Evolutionary conservation across 176 grass and related monocot genomes (phyloP).

Genomic region (Melocanna baccifera): DNA sequence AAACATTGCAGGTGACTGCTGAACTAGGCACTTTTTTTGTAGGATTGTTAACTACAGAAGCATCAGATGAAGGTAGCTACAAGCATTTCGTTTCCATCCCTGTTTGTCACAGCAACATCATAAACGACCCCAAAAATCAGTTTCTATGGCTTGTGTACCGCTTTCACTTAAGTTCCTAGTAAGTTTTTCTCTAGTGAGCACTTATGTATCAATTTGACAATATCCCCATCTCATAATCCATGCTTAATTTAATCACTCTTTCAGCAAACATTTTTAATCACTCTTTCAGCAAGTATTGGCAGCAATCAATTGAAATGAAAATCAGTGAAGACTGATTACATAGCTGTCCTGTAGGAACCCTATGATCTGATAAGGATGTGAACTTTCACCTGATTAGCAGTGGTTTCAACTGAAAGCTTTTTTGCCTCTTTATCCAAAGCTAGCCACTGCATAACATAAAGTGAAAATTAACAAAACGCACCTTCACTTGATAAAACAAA

Average conservation of each 20-base stretch:
- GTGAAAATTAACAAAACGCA: conserved; percentile 5
- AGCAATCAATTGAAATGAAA: background rate
- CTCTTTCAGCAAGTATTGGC: background rate
- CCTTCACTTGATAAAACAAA: conserved; percentile 1
- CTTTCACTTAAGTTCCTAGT: background rate
- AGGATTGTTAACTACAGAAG: background rate
- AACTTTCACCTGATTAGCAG: conserved; percentile 84
- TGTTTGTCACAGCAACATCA: background rate
- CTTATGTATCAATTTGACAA: background rate
- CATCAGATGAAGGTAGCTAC: background rate
- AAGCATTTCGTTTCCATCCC: background rate
- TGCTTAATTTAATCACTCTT: conserved; percentile 16
- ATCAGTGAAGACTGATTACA: background rate
- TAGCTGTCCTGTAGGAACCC: background rate
- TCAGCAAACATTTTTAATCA: background rate
- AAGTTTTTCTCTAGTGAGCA: background rate
- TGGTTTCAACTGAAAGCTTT: conserved; percentile 91
- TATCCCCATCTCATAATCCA: background rate
- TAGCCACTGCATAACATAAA: conserved; percentile 65
- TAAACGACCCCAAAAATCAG: background rate
- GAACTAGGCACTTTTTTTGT: background rate
- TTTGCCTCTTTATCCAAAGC: conserved; percentile 89
- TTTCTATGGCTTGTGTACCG: background rate
- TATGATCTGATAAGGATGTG: conserved; percentile 4
- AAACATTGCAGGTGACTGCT: background rate